Percentiles rank a stretch among this genome's conserved stretches.
These are phyloP conservation scores for Eucalyptus tenuipes DNA, from an alignment of 345 rosid genomes.

Conservation along the genomic window DNA sequence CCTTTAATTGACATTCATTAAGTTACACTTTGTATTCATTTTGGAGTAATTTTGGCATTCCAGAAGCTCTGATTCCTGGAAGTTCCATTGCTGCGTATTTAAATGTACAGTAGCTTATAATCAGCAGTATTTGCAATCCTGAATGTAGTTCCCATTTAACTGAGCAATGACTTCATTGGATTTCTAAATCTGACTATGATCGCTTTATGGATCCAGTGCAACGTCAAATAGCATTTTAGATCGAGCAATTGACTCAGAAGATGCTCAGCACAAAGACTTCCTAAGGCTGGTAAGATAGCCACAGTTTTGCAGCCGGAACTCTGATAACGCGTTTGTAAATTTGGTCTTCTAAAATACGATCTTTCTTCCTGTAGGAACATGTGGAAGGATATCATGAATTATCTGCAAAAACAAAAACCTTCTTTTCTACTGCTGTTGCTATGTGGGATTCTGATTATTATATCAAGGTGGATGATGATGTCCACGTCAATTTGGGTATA, in stretches of 20 bases:
- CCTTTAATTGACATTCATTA: not conserved
- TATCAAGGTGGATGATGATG: conserved; percentile 97
- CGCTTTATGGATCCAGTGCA: conserved; percentile 49
- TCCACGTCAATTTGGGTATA: conserved; percentile 93
- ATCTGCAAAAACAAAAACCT: conserved; percentile 91
- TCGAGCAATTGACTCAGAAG: conserved; percentile 95
- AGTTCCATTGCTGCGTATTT: not conserved
- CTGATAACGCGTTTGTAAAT: not conserved
- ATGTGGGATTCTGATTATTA: conserved; percentile 95
- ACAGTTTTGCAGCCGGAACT: not conserved
- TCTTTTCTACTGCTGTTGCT: conserved; percentile 86
- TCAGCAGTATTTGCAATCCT: not conserved
- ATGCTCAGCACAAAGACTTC: conserved; percentile 91
- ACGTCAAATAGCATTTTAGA: conserved; percentile 92
- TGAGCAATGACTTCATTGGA: not conserved
- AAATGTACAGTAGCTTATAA: not conserved
- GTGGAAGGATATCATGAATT: conserved; percentile 98
- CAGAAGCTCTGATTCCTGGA: not conserved
- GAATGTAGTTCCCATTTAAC: not conserved
- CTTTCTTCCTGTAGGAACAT: conserved; percentile 48
- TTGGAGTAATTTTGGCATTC: not conserved
- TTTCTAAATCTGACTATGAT: not conserved
- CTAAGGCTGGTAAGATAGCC: conserved; percentile 66
- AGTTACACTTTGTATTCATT: not conserved
- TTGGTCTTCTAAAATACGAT: not conserved